Evolutionary conservation across 2,329 filamentous ascomycete species (phyloP), one percentile per base, ranked within the genome.

Genomic region (Penicillium sp.): DNA sequence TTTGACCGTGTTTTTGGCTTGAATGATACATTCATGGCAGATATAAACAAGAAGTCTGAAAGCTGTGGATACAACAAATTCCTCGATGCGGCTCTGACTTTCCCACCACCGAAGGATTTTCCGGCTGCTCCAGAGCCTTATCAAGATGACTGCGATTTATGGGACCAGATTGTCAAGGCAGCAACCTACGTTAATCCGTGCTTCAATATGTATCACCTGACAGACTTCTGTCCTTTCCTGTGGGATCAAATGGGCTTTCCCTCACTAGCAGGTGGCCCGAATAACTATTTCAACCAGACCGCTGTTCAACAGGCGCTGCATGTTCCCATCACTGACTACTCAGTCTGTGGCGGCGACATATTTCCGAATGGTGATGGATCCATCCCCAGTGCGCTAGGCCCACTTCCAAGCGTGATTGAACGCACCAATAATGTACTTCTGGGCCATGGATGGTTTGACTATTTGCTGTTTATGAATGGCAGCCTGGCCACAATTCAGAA

Each of bases 401-500:
- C 58, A 0, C 80, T 93, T 0, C 89, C 89, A 0, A 77, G 84
- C 37, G 85, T 93, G 35, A 90, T 93, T 61, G 90, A 93, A 66
- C 79, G 80, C 31, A 90, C 89, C 1, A 81, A 88, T 47, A 87
- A 88, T 60, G 90, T 90, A 9, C 81, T 95, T 63, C 86, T 95
- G 66, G 87, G 81, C 3, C 89, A 93, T 67, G 90, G 89, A 11
- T 77, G 83, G 48, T 80, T 88, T 11, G 90, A 92, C 74, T 89
- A 82, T 68, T 81, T 90, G 58, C 80, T 91, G 10, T 77, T 88
- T 24, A 78, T 81, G 66, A 89, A 90, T 70, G 90, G 89, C 16
- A 89, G 89, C 0, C 78, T 93, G 1, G 77, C 91, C 7, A 82
- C 83, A 1, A 86, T 93, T 57, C 90, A 93, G 69, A 92, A 92